These are phyloP conservation scores for Fagopyrum tataricum DNA, from an alignment of 148 eudicot genomes.

Conservation along the genomic window DNA sequence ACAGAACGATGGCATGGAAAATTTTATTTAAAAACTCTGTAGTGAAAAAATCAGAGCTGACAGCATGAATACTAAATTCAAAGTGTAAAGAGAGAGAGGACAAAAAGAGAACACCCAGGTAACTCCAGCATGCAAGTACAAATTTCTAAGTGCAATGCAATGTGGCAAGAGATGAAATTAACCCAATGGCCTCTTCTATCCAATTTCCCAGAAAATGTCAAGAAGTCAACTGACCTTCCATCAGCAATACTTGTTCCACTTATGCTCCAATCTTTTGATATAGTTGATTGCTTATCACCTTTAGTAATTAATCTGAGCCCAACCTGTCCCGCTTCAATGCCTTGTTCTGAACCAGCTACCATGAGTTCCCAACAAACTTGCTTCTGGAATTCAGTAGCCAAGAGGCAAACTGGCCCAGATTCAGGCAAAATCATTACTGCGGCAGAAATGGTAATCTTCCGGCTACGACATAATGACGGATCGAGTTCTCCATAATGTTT, in stretches of 20 bases:
- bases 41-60: no score
- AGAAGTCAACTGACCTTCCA: slow-evolving; percentile 62
- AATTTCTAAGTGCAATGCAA: background rate
- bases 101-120: background rate
- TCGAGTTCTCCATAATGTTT: slow-evolving; percentile 83
- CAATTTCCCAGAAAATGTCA: background rate
- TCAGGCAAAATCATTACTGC: slow-evolving; percentile 92
- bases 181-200: no score
- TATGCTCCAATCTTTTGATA: slow-evolving; percentile 92
- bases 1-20: no score
- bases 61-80: no score
- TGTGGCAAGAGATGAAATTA: no score
- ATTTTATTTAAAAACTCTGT: no score
- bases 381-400: slow-evolving; percentile 89
- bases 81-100: no score
- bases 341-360: slow-evolving; percentile 98
- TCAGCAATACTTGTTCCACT: slow-evolving; percentile 91
- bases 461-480: slow-evolving; percentile 64
- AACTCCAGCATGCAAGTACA: background rate
- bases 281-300: slow-evolving; percentile 79
- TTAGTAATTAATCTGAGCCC: slow-evolving; percentile 82
- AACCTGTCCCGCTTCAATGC: slow-evolving; percentile 97
- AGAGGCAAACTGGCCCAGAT: slow-evolving; percentile 91
- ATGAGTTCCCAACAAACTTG: slow-evolving; percentile 87
- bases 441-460: slow-evolving; percentile 70